Evolutionary conservation across 805 yeast genomes (phyloP), one percentile per base, ranked within the genome.

Genomic region (Clavispora carvajalis): DNA sequence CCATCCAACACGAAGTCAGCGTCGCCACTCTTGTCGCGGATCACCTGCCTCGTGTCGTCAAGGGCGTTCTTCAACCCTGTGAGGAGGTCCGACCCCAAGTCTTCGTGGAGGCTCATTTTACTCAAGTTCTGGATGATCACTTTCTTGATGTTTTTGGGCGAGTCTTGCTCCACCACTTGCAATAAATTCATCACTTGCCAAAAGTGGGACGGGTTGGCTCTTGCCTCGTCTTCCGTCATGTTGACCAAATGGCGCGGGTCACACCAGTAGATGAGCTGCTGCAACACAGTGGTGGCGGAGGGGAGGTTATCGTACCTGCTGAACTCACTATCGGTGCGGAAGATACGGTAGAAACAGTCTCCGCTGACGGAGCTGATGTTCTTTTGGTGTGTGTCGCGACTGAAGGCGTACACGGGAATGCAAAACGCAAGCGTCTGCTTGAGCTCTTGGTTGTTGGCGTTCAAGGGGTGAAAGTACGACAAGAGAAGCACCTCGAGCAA

Each of bases 381-480:
- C 36, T 71, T 73, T 58, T 87, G 96, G 57, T 89, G 95, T 13
- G 65, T 64, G 0, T 70, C 66, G 52, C 82, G 89, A 24, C 95
- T 84, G 54, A 79, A 84, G 28, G 93, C 80, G 58, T 85, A 88
- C 0, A 85, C 95, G 0, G 97, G 96, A 13, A 90, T 70, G 57
- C 95, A 89, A 54, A 86, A 90, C 8, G 93, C 78, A 44, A 90
- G 74, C 0, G 85, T 85, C 59, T 90, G 97, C 36, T 80, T 70
- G 45, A 90, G 66, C 12, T 80, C 76, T 41, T 77, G 82, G 51
- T 87, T 87, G 5, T 68, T 62, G 5, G 76, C 60, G 39, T 82
- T 81, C 4, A 66, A 59, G 0, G 93, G 89, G 39, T 83, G 80
- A 63, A 86, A 90, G 54, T 88, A 91, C 0, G 85, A 74, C 39